Base-by-base conservation (phyloP, 768 basidiomycete genomes). In the Naganishia friedmannii region DNA sequence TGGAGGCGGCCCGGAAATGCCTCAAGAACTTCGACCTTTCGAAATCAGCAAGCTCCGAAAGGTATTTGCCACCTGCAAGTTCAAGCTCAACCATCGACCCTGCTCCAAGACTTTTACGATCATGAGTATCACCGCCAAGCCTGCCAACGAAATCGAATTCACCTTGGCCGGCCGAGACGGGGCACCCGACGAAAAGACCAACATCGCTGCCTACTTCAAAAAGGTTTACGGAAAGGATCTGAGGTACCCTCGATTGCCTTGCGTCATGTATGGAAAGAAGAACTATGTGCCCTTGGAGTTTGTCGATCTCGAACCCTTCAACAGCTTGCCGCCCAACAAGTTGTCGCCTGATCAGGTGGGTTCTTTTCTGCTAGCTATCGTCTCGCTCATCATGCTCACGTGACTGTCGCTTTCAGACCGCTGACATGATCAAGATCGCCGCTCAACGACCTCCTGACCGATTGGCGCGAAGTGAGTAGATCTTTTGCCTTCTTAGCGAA, bases 251-350 rank as follows among this genome's bases (percentile, higher is more conserved):
- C 67, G 78, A 17, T 65, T 81, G n/a, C 79, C 79, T 26, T 72
- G 17, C 57, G 34, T 34, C 4, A 9, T 67, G 73, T 78, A 77
- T 56, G 79, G 78, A 29, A 76, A 75, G 73, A 80, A 77, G 53
- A 70, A 72, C n/a, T 78, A 77, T 58, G 73, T 81, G 32, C 79
- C 79, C 15, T 67, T 81, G 42, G 79, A 81, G 68, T 77, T 79
- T 37, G 77, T 78, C 55, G 45, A 73, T 6, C 58, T 81, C 26
- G 76, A 72, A 15, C 73, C 77, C 13, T 80, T 77, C 75, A 79
- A 80, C 71, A 68, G 72, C 23, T 70, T 80, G 3, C 77, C 78
- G 32, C 77, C 78, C 0, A 72, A 71, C n/a, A 79, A 78, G 71
- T 67, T 80, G 1, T 69, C 73, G 3, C 68, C 78, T 6, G 78